These are phyloP conservation scores for Phytophthora ohioensis DNA, from an alignment of 352 stramenopile species.

Conservation along the genomic window DNA sequence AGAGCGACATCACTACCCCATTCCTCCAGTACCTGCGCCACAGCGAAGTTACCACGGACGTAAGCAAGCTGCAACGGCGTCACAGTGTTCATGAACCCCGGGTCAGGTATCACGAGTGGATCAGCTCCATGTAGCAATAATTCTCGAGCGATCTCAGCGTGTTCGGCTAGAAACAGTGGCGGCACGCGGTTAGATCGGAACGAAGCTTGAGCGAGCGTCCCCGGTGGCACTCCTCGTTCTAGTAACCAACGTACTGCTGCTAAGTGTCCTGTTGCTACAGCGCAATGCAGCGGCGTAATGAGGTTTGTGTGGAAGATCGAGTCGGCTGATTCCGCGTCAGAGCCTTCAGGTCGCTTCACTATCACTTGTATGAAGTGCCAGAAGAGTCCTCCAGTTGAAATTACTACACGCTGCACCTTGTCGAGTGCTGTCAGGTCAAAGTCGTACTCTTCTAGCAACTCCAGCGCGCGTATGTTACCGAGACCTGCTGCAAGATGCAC, in stretches of 20 bases:
- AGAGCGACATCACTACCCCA: constrained; percentile 78
- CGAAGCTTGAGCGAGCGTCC: constrained; percentile 48
- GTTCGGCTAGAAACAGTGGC: constrained; percentile 72
- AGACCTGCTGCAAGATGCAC: constrained; percentile 71
- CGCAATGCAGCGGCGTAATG: constrained; percentile 74
- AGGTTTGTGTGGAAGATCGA: constrained; percentile 79
- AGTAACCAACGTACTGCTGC: constrained; percentile 72
- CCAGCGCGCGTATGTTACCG: constrained; percentile 65
- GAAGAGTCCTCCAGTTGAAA: constrained; percentile 77
- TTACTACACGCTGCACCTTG: constrained; percentile 68
- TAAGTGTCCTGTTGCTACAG: constrained; percentile 63
- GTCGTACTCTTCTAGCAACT: constrained; percentile 54
- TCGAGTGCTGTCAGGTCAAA: constrained; percentile 67
- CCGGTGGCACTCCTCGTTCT: constrained; percentile 44
- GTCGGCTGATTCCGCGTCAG: constrained; percentile 51
- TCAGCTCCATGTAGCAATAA: constrained; percentile 64
- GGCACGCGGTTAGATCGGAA: constrained; percentile 66
- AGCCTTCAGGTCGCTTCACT: constrained; percentile 35
- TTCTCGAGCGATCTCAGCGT: constrained; percentile 58
- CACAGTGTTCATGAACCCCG: constrained; percentile 82
- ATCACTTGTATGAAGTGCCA: constrained; percentile 73
- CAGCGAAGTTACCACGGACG: constrained; percentile 68
- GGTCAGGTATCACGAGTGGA: constrained; percentile 66
- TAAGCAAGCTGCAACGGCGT: constrained; percentile 76
- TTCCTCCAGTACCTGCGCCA: constrained; percentile 72